Percentiles rank a stretch among this genome's conserved stretches.
Conservation (phyloP, 306 rosid genomes). For the Begonia fuchsioides region DNA sequence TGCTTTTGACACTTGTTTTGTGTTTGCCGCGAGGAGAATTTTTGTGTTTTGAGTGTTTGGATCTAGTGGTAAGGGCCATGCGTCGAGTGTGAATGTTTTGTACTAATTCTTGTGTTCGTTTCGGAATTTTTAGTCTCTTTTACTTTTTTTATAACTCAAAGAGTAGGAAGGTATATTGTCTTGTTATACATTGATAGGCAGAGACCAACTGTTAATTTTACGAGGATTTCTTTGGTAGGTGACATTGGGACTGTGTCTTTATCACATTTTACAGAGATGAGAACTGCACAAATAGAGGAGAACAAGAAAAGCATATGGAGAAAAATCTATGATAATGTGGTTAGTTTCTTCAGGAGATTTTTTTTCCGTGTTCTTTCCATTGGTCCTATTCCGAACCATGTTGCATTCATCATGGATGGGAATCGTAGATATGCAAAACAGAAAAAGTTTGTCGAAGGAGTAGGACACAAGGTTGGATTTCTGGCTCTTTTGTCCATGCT, state of each 20-base stretch:
- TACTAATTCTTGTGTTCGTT: too few relatives aligned
- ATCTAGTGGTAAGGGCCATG: too few relatives aligned
- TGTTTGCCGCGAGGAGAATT: too few relatives aligned
- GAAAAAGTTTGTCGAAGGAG: conserved; percentile 13
- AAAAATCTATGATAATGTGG: conserved; percentile 7
- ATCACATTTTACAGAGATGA: background rate
- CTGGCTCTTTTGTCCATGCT: conserved; percentile 19
- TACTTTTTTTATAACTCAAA: too few relatives aligned
- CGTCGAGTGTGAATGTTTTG: too few relatives aligned
- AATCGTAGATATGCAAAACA: conserved; percentile 21
- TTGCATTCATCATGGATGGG: conserved; percentile 34
- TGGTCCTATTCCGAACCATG: conserved; percentile 20
- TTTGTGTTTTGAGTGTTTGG: too few relatives aligned
- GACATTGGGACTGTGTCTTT: background rate
- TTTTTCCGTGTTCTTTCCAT: conserved; percentile 12
- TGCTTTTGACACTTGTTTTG: too few relatives aligned
- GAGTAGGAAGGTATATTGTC: too few relatives aligned
- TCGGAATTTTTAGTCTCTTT: too few relatives aligned
- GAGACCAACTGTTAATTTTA: too few relatives aligned
- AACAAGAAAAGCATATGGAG: background rate
- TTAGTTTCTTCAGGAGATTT: conserved; percentile 16
- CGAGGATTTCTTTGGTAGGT: background rate
- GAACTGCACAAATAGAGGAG: background rate
- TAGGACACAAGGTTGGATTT: conserved; percentile 20
- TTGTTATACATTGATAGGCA: too few relatives aligned